Base-by-base conservation (phyloP, 345 rosid species). In the Corymbia maculata region DNA sequence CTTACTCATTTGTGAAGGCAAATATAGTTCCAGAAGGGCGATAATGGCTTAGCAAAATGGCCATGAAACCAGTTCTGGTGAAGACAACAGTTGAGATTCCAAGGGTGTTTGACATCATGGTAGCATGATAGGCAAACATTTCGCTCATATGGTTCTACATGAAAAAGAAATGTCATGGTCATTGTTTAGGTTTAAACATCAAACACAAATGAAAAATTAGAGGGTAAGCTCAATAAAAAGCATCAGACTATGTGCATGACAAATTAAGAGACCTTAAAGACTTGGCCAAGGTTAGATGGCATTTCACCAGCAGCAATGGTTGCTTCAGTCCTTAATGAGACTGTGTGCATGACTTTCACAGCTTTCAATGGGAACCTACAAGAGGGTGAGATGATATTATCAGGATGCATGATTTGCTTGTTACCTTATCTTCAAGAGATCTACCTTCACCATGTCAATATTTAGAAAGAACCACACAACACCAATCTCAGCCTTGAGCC, bases 61-160 rank as follows among this genome's bases (percentile, higher is more conserved):
- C 96, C 99, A 97, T 98, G 93, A 95, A 98, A 88, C 99, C 99
- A 75, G 97, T 95, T 93, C 95, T 96, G 44, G 99, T 98, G 94
- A 98, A 98, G 92, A 98, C 99, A 89, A 98, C 98, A 55, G 95
- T 95, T 82, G 98, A 97, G 87, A 97, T 97, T 90, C 96, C 99
- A 87, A 98, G 99, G 8, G 98, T 98, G 94, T 98, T 98, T 51
- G 99, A 97, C 99, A 97, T 98, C 97, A 97, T 97, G 88, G 99
- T 97, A 85, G 99, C 99, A 90, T 98, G 99, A 92, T 97, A 97
- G 61, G 99, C 99, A 95, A 98, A 98, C 99, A 98, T 98, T 94
- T 97, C 99, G 17, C 99, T 97, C 97, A 93, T 95, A 91, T 95
- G 99, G 90, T 97, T 97, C 99, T 97, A 90, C 91, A 93, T 47